Percentiles rank a stretch among this genome's conserved stretches.
Evolutionary conservation across 2,329 filamentous ascomycete genomes (phyloP).

Genomic region (Talaromyces islandicus): DNA sequence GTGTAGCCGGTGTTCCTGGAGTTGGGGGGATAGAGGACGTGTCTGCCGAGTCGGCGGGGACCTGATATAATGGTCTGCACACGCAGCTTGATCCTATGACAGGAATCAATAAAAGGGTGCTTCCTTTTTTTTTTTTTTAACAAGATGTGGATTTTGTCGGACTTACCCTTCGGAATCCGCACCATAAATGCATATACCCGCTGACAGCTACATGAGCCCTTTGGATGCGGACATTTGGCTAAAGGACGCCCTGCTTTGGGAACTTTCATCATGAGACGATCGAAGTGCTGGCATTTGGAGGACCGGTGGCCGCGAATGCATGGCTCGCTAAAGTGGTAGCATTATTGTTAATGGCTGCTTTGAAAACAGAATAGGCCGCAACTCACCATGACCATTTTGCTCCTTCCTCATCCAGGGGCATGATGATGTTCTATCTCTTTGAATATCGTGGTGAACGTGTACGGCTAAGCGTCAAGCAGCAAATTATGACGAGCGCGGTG

Average conservation of each 20-base stretch:
- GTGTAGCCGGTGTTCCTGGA: conserved; percentile 11
- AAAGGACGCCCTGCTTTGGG: conserved; percentile 44
- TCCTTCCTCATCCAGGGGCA: conserved; percentile 41
- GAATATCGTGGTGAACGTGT: background rate
- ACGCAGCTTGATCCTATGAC: conserved; percentile 32
- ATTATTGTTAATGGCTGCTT: background rate
- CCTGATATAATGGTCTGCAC: conserved; percentile 37
- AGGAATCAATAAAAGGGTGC: background rate
- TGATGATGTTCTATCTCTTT: conserved; percentile 14
- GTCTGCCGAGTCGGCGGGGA: conserved; percentile 22
- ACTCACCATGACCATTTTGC: conserved; percentile 43
- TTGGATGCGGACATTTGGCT: conserved; percentile 42
- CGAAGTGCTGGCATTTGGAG: conserved; percentile 45
- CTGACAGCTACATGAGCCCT: conserved; percentile 36
- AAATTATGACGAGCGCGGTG: background rate
- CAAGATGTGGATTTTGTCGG: background rate
- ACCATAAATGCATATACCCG: conserved; percentile 41
- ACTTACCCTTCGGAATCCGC: conserved; percentile 37
- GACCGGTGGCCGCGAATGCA: conserved; percentile 45
- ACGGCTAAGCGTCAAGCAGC: background rate
- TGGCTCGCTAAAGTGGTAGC: conserved; percentile 31
- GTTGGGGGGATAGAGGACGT: conserved; percentile 14
- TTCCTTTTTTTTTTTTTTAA: too few relatives aligned
- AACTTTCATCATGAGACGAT: conserved; percentile 45
- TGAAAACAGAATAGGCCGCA: background rate